These are phyloP conservation scores for Claviceps cyperi DNA, from an alignment of 2,329 filamentous ascomycete genomes.

Conservation along the genomic window DNA sequence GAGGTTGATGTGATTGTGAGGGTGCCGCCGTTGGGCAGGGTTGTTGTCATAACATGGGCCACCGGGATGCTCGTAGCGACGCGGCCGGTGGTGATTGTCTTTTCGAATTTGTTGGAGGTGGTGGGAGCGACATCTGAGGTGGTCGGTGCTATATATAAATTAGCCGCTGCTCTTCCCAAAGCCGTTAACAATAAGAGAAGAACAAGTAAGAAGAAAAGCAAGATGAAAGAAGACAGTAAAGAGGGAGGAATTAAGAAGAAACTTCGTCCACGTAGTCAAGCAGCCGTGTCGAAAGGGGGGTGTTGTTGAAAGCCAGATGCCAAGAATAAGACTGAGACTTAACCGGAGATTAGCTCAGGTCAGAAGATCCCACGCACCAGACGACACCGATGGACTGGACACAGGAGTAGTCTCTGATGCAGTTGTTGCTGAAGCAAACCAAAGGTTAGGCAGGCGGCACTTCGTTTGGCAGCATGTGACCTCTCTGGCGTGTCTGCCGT, in stretches of 20 bases:
- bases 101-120: slow-evolving; percentile 11
- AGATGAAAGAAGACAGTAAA: not conserved
- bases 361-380: slow-evolving; percentile 2
- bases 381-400: not conserved
- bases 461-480: not conserved
- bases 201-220: not conserved
- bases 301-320: not conserved
- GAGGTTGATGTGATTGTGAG: slow-evolving; percentile 35
- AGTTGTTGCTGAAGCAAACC: not conserved
- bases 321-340: not conserved
- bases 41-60: slow-evolving; percentile 29
- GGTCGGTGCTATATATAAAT: slow-evolving; percentile 4
- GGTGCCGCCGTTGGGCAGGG: slow-evolving; percentile 28
- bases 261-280: not conserved
- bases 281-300: not conserved
- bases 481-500: not conserved
- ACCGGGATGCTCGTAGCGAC: slow-evolving; percentile 22
- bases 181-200: not conserved
- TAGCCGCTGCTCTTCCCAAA: slow-evolving; percentile 4
- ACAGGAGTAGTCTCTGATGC: not conserved
- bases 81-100: slow-evolving; percentile 20
- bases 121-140: slow-evolving; percentile 3
- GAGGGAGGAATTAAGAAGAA: not conserved
- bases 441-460: not conserved
- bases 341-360: not conserved